Evolutionary conservation across 2,329 filamentous ascomycete genomes (phyloP).

Genomic region (Aspergillus japonicus): DNA sequence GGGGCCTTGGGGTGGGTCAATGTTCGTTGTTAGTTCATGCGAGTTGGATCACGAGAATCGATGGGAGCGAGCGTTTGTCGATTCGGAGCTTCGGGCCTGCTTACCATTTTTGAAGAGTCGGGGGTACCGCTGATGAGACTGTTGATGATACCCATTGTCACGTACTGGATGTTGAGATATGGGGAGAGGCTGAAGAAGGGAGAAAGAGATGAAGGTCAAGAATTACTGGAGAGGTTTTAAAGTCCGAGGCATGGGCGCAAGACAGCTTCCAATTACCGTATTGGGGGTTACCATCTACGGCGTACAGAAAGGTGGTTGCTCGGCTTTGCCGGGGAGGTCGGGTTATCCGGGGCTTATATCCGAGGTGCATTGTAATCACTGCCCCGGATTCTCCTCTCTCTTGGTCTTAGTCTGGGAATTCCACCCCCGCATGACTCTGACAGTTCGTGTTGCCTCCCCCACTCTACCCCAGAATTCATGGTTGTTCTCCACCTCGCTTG

Average conservation of each 20-base stretch:
- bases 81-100: not conserved
- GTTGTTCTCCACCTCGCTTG: not conserved
- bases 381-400: not conserved
- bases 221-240: not conserved
- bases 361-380: not conserved
- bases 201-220: not conserved
- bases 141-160: slow-evolving; percentile 3
- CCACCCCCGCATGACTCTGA: too few species aligned
- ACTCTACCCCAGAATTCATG: not conserved
- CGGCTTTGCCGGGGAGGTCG: slow-evolving; percentile 4
- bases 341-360: not conserved
- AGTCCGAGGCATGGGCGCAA: not conserved
- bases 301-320: not conserved
- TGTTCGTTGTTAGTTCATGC: too few species aligned
- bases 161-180: too few species aligned
- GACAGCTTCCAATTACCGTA: not conserved
- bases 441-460: too few species aligned
- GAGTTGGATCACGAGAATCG: too few species aligned
- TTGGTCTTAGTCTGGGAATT: not conserved
- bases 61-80: too few species aligned
- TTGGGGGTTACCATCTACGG: not conserved
- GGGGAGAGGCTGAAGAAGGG: too few species aligned
- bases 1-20: not conserved
- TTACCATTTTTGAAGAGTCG: slow-evolving; percentile 3
- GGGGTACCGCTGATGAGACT: not conserved